These are phyloP conservation scores for Sinapis alba DNA, from an alignment of 441 rosid species.

Conservation along the genomic window DNA sequence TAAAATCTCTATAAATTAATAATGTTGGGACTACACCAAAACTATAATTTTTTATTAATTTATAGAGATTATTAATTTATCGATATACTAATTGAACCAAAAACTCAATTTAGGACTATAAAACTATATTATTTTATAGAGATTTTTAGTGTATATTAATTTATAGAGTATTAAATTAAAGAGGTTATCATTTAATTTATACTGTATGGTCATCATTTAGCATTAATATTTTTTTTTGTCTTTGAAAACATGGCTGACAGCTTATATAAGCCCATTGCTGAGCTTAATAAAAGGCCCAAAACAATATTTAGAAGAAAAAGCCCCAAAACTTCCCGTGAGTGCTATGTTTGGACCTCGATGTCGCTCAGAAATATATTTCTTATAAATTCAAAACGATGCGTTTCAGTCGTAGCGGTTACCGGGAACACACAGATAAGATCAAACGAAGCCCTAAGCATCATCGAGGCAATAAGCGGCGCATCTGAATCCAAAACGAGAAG, in stretches of 20 bases:
- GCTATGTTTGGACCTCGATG: not conserved
- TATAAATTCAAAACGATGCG: not conserved
- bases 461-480: slow-evolving; percentile 18
- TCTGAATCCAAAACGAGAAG: slow-evolving; percentile 19
- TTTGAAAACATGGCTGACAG: not conserved
- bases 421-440: slow-evolving; percentile 9
- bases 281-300: not conserved
- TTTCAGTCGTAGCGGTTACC: not conserved
- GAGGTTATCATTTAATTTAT: too few species aligned
- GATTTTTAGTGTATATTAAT: too few species aligned
- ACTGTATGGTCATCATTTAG: not conserved
- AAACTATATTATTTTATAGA: too few species aligned
- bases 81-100: too few species aligned
- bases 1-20: too few species aligned
- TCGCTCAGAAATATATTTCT: not conserved
- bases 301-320: not conserved
- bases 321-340: not conserved
- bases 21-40: too few species aligned
- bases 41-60: too few species aligned
- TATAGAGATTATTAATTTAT: too few species aligned
- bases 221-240: too few species aligned
- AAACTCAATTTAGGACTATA: too few species aligned
- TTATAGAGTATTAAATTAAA: too few species aligned
- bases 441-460: slow-evolving; percentile 11
- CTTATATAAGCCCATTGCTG: not conserved